phyloP scores from a whole-genome alignment of 371 early-diverging fungal species.

The Actinomucor elegans region DNA sequence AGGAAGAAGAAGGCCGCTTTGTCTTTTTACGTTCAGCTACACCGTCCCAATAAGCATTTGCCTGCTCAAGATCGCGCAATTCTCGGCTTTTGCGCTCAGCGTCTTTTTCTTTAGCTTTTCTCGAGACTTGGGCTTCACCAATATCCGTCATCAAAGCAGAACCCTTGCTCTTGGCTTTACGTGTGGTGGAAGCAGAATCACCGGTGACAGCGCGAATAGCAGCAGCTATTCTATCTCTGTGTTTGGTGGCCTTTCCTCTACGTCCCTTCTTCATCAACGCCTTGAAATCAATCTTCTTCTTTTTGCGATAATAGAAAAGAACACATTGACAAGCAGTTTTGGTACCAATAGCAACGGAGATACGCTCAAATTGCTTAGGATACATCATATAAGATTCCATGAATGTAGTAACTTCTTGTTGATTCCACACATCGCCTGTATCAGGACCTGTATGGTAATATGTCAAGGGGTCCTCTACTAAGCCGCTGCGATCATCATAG shows the following conservation, averaged over 20 bases:
- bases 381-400: slow-evolving; percentile 73
- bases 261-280: slow-evolving; percentile 59
- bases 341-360: slow-evolving; percentile 70
- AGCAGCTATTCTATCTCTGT: slow-evolving; percentile 42
- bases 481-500: slow-evolving; percentile 64
- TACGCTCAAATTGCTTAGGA: slow-evolving; percentile 92
- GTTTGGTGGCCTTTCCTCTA: slow-evolving; percentile 45
- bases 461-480: slow-evolving; percentile 58
- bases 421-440: slow-evolving; percentile 74
- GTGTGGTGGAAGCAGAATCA: slow-evolving; percentile 18
- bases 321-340: slow-evolving; percentile 89
- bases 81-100: slow-evolving; percentile 44
- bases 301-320: slow-evolving; percentile 89
- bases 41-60: slow-evolving; percentile 42
- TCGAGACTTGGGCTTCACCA: slow-evolving; percentile 56
- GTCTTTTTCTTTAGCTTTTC: slow-evolving; percentile 51
- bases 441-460: slow-evolving; percentile 64
- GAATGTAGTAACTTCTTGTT: slow-evolving; percentile 79
- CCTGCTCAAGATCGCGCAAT: slow-evolving; percentile 41
- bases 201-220: slow-evolving; percentile 46
- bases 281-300: slow-evolving; percentile 84
- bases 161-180: slow-evolving; percentile 60
- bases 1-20: slow-evolving; percentile 2
- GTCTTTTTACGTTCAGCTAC: slow-evolving; percentile 36
- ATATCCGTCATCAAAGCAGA: slow-evolving; percentile 66